phyloP scores from a whole-genome alignment of 345 rosid species.

The Melaleuca quinquenervia region DNA sequence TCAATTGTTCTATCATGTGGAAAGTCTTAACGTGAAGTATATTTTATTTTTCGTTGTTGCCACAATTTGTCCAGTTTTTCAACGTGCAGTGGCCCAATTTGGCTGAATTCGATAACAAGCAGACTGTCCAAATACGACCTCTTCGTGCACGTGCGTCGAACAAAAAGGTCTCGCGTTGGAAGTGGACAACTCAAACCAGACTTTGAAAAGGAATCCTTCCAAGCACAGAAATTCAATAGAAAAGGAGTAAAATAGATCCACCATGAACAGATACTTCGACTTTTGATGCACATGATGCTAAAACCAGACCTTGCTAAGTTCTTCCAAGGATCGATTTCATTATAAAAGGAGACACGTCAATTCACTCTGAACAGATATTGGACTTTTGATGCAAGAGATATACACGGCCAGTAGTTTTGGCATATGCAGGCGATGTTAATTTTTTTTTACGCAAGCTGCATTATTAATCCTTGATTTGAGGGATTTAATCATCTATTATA shows the following conservation, averaged over 20 bases:
- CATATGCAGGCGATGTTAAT: neutral
- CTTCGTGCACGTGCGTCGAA: neutral
- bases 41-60: neutral
- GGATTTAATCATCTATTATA: no score
- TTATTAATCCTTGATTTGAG: neutral
- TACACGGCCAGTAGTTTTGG: neutral
- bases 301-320: neutral
- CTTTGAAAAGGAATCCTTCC: neutral
- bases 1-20: neutral
- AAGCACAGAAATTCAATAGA: neutral
- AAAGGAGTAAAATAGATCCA: neutral
- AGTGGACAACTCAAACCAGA: neutral
- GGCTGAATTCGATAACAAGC: neutral
- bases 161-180: neutral
- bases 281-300: neutral
- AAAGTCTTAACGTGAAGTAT: neutral
- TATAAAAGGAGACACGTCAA: neutral
- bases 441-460: neutral
- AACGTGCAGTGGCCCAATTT: neutral
- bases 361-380: neutral
- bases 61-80: neutral
- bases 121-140: neutral
- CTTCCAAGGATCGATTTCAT: neutral
- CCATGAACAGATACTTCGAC: neutral
- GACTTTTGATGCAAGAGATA: neutral